These are phyloP conservation scores for Triangularia verruculosa DNA, from an alignment of 2,329 filamentous ascomycete species.

Conservation along the genomic window DNA sequence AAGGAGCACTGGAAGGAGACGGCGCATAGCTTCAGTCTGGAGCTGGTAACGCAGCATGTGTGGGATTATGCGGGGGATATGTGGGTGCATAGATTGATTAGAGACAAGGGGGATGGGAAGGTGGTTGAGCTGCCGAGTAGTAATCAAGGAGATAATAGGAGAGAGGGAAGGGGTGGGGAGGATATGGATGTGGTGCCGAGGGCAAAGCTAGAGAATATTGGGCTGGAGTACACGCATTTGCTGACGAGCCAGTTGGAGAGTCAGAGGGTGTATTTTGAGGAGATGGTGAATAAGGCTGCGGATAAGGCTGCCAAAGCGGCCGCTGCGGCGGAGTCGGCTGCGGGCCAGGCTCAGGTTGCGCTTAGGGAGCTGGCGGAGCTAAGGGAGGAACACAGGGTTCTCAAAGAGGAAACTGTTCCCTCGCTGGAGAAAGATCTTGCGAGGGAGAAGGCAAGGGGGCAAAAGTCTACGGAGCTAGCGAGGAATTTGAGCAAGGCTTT, in stretches of 20 bases:
- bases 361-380: conserved; percentile 51
- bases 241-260: conserved; percentile 90
- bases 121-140: conserved; percentile 77
- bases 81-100: conserved; percentile 93
- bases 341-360: conserved; percentile 47
- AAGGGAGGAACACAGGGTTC: conserved; percentile 49
- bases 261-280: conserved; percentile 91
- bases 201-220: conserved; percentile 70
- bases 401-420: conserved; percentile 58
- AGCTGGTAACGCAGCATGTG: conserved; percentile 88
- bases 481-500: conserved; percentile 71
- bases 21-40: conserved; percentile 86
- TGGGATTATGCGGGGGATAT: conserved; percentile 97
- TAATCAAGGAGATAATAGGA: conserved; percentile 37
- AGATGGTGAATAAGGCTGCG: conserved; percentile 81
- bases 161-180: conserved; percentile 24
- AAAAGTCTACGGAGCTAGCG: conserved; percentile 72
- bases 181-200: conserved; percentile 68
- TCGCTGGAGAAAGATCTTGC: conserved; percentile 69
- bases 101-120: conserved; percentile 89
- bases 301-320: conserved; percentile 81
- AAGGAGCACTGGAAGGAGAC: conserved; percentile 92
- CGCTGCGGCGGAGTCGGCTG: conserved; percentile 62
- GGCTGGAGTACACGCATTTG: conserved; percentile 90
- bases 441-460: conserved; percentile 64